A percentile compares a stretch with the other conserved stretches of the same genome.
phyloP scores from a whole-genome alignment of 805 yeast species.

The Saccharomycopsis selenospora region DNA sequence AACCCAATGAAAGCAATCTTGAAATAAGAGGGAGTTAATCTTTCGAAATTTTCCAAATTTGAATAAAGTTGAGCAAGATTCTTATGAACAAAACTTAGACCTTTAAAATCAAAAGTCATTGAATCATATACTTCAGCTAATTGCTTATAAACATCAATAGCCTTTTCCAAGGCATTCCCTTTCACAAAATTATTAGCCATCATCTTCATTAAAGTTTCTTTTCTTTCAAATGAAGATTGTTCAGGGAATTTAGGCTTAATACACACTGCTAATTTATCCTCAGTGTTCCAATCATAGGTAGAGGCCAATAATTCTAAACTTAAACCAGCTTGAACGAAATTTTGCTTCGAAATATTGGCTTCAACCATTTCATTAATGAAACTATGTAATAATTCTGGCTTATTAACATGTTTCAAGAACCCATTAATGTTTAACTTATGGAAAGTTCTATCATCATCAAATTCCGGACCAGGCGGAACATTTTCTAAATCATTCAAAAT shows the following conservation, averaged over 20 bases:
- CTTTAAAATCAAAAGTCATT: slow-evolving; percentile 66
- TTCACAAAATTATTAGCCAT: slow-evolving; percentile 62
- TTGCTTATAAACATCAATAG: slow-evolving; percentile 71
- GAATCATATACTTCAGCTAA: slow-evolving; percentile 67
- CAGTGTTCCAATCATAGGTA: slow-evolving; percentile 68
- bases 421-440: slow-evolving; percentile 69
- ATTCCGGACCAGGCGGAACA: slow-evolving; percentile 77
- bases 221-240: slow-evolving; percentile 74
- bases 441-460: slow-evolving; percentile 81
- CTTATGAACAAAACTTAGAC: slow-evolving; percentile 63
- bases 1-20: slow-evolving; percentile 73
- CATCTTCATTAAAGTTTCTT: slow-evolving; percentile 60
- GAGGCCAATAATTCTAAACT: slow-evolving; percentile 71
- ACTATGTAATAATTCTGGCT: slow-evolving; percentile 74
- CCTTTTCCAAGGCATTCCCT: slow-evolving; percentile 74
- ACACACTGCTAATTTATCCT: slow-evolving; percentile 46
- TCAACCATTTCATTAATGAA: slow-evolving; percentile 70
- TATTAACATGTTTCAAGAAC: slow-evolving; percentile 66
- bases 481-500: slow-evolving; percentile 58
- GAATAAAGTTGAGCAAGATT: slow-evolving; percentile 62
- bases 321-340: slow-evolving; percentile 76
- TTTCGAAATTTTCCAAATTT: slow-evolving; percentile 59
- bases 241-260: slow-evolving; percentile 64
- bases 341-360: slow-evolving; percentile 49
- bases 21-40: slow-evolving; percentile 71